Base-by-base conservation (phyloP, 2,329 filamentous ascomycete species). In the Botrytis hyacinthi region DNA sequence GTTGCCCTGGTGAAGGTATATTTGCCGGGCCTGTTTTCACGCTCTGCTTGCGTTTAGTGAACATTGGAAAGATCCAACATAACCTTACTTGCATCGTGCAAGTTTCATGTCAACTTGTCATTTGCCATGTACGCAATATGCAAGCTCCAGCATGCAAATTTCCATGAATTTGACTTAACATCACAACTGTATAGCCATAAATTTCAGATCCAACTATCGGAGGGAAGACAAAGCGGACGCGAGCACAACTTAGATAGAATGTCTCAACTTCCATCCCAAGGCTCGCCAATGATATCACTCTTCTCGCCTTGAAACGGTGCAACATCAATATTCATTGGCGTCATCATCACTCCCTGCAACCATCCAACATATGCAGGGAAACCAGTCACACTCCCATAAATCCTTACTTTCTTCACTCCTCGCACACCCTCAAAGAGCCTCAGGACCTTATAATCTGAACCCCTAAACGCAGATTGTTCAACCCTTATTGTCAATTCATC, bases 401-500 rank as follows among this genome's bases (percentile, higher is more conserved):
- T 81, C 59, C 77, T 81, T n/a, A 82, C 83, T 51, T 79, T 82
- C 60, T 81, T 79, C 7, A 87, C 85, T 0, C 83, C 85, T 70
- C 85, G 79, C 0, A 87, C 81, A 0, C 81, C 83, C 67, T 83
- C 82, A 74, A 87, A 86, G 51, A 85, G 76, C 65, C 76, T 81
- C 78, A 87, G 76, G 1, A 84, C 83, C 0, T 77, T 76, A 44
- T 83, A 83, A 73, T 84, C 83, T 37, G 82, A 84, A 20, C 81
- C 81, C n/a, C 81, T 81, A 76, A 81, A 85, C 77, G 82, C 82
- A 2, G 83, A 79, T 77, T 87, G 84, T 77, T 84, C 86, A 6
- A 85, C 84, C 61, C 85, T 83, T n/a, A 88, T 79, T 70, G 85
- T 84, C 29, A 88, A 78, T 71, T 82, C 83, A 62, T 87, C 84